Evolutionary conservation across 2,329 filamentous ascomycete species (phyloP).

Genomic region (Ramularia endophylla): DNA sequence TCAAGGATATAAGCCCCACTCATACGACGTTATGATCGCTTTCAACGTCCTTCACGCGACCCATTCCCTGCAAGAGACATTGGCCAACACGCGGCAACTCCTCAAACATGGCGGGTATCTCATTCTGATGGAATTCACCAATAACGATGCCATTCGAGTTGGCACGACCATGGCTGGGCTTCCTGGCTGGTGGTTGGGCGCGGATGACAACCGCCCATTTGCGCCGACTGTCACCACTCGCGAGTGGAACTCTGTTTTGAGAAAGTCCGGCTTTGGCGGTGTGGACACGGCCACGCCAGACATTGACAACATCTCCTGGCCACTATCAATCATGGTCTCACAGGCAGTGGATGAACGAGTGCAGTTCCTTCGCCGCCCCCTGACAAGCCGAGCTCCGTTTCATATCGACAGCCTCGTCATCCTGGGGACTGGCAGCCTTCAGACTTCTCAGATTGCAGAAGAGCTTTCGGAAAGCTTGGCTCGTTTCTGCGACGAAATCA

Average conservation of each 20-base stretch:
- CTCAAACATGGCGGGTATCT: slow-evolving; percentile 25
- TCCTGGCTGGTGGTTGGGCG: slow-evolving; percentile 7
- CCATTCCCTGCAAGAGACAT: slow-evolving; percentile 13
- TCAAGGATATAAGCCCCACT: slow-evolving; percentile 31
- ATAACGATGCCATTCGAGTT: slow-evolving; percentile 9
- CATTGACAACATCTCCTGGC: slow-evolving; percentile 9
- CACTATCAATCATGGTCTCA: slow-evolving; percentile 14
- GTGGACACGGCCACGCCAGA: slow-evolving; percentile 20
- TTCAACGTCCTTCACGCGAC: slow-evolving; percentile 25
- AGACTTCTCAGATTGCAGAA: no score
- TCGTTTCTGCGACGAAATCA: no score
- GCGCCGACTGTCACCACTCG: slow-evolving; percentile 21
- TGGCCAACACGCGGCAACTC: slow-evolving; percentile 21
- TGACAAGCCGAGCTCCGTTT: no score
- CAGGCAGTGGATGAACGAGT: slow-evolving; percentile 13
- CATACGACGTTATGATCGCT: slow-evolving; percentile 26
- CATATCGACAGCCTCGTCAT: no score
- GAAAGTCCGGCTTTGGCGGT: slow-evolving; percentile 31
- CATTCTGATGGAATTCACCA: slow-evolving; percentile 21
- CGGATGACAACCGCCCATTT: slow-evolving; percentile 25
- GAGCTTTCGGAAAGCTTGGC: no score
- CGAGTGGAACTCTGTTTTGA: slow-evolving; percentile 31
- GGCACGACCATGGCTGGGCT: no score
- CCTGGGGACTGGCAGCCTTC: no score
- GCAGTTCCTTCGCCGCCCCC: no score